Evolutionary conservation across 2,329 filamentous ascomycete species (phyloP).

Genomic region (Hypoxylon sp.): DNA sequence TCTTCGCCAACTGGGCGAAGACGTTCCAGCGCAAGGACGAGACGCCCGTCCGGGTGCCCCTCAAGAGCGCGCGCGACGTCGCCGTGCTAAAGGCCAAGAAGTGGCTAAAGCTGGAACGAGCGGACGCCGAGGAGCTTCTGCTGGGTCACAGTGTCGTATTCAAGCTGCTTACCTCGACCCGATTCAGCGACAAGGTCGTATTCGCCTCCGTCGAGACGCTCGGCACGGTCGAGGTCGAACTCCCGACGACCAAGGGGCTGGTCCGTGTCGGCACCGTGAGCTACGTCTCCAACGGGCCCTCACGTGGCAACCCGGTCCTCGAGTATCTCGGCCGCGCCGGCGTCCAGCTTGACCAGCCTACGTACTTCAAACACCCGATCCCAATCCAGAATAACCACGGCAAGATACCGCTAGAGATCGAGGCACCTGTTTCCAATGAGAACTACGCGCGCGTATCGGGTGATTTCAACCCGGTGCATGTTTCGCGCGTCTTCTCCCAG

Average conservation of each 20-base stretch:
- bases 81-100: slow-evolving; percentile 94
- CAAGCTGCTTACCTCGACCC: slow-evolving; percentile 87
- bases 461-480: slow-evolving; percentile 58
- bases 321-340: slow-evolving; percentile 94
- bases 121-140: slow-evolving; percentile 75
- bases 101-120: slow-evolving; percentile 85
- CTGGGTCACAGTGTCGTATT: slow-evolving; percentile 92
- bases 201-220: slow-evolving; percentile 91
- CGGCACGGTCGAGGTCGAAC: slow-evolving; percentile 83
- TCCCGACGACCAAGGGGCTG: slow-evolving; percentile 93
- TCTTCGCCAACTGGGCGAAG: slow-evolving; percentile 91
- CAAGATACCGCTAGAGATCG: slow-evolving; percentile 29
- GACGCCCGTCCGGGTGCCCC: slow-evolving; percentile 88
- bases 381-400: slow-evolving; percentile 33
- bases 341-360: slow-evolving; percentile 53
- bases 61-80: slow-evolving; percentile 87
- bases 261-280: slow-evolving; percentile 94
- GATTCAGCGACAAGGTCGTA: slow-evolving; percentile 90
- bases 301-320: slow-evolving; percentile 93
- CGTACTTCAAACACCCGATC: slow-evolving; percentile 37
- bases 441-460: slow-evolving; percentile 49
- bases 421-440: slow-evolving; percentile 42
- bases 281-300: slow-evolving; percentile 70
- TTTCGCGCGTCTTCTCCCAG: slow-evolving; percentile 51
- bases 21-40: slow-evolving; percentile 97